Percentiles rank a stretch among this genome's conserved stretches.
These are phyloP conservation scores for Colletotrichum musae DNA, from an alignment of 2,329 filamentous ascomycete genomes.

Conservation along the genomic window DNA sequence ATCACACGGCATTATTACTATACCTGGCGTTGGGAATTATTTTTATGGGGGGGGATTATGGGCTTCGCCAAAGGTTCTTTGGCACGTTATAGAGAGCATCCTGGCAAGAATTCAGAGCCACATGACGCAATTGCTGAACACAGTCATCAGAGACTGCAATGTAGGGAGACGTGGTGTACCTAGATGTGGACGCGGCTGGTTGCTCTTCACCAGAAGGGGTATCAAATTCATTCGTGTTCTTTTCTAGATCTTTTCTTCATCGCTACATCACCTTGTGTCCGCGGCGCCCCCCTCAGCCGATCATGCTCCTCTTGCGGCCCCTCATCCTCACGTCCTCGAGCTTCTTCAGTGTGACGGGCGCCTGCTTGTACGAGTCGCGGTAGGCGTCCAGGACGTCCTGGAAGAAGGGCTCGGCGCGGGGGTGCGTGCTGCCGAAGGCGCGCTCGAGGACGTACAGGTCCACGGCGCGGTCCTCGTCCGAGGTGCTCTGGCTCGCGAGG, in stretches of 20 bases:
- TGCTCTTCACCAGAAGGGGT: conserved; percentile 17
- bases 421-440: conserved; percentile 95
- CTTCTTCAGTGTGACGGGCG: conserved; percentile 80
- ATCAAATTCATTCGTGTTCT: conserved; percentile 40
- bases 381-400: conserved; percentile 82
- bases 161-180: conserved; percentile 1
- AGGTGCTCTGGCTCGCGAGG: conserved; percentile 82
- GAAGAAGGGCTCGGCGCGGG: conserved; percentile 84
- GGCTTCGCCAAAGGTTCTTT: conserved; percentile 1
- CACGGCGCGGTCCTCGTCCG: conserved; percentile 94
- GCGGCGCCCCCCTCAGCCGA: conserved; percentile 71
- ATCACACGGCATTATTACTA: conserved; percentile 37
- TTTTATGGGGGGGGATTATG: conserved; percentile 6
- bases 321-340: conserved; percentile 94
- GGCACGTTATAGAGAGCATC: conserved; percentile 27
- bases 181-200: conserved; percentile 13
- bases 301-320: conserved; percentile 96
- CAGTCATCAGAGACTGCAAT: conserved; percentile 10
- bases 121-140: conserved; percentile 4
- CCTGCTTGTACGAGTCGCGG: conserved; percentile 80
- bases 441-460: conserved; percentile 96
- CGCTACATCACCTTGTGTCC: conserved; percentile 34
- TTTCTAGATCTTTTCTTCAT: conserved; percentile 16
- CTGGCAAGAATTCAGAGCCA: conserved; percentile 24
- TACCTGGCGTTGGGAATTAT: conserved; percentile 37